phyloP scores from a whole-genome alignment of 805 yeast species.

The Zygosaccharomyces kombuchaensis region DNA sequence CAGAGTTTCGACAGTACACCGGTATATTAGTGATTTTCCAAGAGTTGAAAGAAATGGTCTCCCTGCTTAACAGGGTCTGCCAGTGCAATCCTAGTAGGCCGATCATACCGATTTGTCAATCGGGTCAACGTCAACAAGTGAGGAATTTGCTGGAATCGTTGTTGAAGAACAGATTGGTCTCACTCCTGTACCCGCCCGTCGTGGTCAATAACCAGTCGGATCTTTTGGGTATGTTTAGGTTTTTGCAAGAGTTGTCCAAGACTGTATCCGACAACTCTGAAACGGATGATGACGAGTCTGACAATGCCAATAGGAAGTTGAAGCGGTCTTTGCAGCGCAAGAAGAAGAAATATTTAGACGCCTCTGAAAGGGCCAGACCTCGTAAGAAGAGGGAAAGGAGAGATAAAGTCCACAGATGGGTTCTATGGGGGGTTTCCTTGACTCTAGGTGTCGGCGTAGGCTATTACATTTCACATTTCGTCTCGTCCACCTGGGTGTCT shows the following conservation, averaged over 20 bases:
- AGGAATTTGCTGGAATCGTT: conserved; percentile 23
- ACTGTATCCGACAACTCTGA: conserved; percentile 14
- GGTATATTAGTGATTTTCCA: conserved; percentile 25
- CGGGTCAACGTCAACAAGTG: conserved; percentile 28
- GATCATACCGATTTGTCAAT: conserved; percentile 27
- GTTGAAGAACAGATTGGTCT: conserved; percentile 19
- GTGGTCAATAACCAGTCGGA: conserved; percentile 23
- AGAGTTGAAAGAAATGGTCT: conserved; percentile 25
- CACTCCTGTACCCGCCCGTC: conserved; percentile 26
- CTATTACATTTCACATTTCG: conserved; percentile 25
- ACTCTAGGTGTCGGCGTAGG: conserved; percentile 33
- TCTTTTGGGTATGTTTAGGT: conserved; percentile 19
- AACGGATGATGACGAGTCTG: conserved; percentile 12
- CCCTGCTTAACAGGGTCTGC: conserved; percentile 23
- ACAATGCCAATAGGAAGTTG: conserved; percentile 2
- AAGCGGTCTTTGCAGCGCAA: conserved; percentile 10
- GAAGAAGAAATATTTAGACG: conserved; percentile 6
- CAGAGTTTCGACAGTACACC: conserved; percentile 16
- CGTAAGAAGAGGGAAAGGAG: conserved; percentile 6
- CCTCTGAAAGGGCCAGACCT: conserved; percentile 6
- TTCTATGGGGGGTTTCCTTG: conserved; percentile 28
- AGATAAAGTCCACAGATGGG: conserved; percentile 17
- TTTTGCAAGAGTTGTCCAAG: conserved; percentile 18
- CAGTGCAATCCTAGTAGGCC: conserved; percentile 19
- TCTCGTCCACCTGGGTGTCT: conserved; percentile 15